Evolutionary conservation across 768 basidiomycete species (phyloP).

Genomic region (Agaricus sinodeliciosus): DNA sequence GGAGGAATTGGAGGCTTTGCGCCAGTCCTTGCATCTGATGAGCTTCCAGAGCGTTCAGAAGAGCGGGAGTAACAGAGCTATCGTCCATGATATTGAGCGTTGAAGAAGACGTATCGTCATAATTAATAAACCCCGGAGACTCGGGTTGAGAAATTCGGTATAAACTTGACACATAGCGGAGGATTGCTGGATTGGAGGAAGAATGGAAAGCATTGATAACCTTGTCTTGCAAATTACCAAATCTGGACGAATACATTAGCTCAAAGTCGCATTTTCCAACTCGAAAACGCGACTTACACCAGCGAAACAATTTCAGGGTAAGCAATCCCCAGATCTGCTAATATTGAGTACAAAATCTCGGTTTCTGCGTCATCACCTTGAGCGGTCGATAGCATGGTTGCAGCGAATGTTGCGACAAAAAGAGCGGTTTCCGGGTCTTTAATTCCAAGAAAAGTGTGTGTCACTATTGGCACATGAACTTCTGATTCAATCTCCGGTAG

Average conservation of each 20-base stretch:
- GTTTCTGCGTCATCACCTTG: conserved; percentile 80
- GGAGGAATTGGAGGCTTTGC: conserved; percentile 66
- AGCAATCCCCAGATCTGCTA: conserved; percentile 60
- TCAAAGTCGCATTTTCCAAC: conserved; percentile 1
- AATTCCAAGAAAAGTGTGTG: conserved; percentile 54
- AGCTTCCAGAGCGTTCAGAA: conserved; percentile 60
- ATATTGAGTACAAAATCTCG: conserved; percentile 69
- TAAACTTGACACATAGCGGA: conserved; percentile 66
- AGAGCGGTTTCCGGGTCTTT: conserved; percentile 60
- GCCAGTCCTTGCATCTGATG: conserved; percentile 69
- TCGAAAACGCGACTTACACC: conserved; percentile 44
- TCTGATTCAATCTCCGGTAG: conserved; percentile 33
- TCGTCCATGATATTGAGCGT: conserved; percentile 64
- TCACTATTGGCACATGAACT: conserved; percentile 43
- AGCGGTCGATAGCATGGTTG: conserved; percentile 66
- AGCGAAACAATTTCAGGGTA: conserved; percentile 71
- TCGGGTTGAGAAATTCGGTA: conserved; percentile 67
- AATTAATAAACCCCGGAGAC: conserved; percentile 21
- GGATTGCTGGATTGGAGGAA: conserved; percentile 64
- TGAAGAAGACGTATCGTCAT: conserved; percentile 46
- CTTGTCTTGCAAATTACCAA: conserved; percentile 69
- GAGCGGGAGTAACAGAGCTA: conserved; percentile 39
- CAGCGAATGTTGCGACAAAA: conserved; percentile 67
- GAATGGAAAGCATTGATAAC: conserved; percentile 67
- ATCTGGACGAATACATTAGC: conserved; percentile 36